Conservation (phyloP, 2,329 filamentous ascomycete genomes). For the Phialophora expanda region DNA sequence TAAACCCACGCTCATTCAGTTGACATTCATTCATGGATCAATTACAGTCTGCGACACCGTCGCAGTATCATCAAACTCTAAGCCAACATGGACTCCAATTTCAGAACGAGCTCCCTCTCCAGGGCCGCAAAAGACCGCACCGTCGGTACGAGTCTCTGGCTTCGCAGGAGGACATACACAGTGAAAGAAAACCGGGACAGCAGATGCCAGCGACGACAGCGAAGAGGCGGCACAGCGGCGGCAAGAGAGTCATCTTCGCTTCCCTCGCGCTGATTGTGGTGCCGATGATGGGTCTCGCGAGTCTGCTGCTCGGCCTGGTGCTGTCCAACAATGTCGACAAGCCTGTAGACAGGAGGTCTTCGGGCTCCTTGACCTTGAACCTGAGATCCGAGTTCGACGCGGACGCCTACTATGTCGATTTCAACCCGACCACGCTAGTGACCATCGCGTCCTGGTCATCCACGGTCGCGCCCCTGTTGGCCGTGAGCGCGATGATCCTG, state of each 20-base stretch:
- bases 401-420: constrained; percentile 32
- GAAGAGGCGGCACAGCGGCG: neutral
- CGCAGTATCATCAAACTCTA: neutral
- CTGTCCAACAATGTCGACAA: constrained; percentile 7
- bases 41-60: neutral
- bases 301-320: constrained; percentile 10
- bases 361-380: neutral
- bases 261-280: constrained; percentile 5
- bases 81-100: neutral
- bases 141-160: constrained; percentile 1
- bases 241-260: constrained; percentile 5
- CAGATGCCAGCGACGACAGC: neutral
- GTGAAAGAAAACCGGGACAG: neutral
- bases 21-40: neutral
- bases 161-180: neutral
- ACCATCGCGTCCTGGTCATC: constrained; percentile 40
- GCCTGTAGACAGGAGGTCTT: neutral
- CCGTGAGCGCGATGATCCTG: constrained; percentile 39
- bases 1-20: neutral
- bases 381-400: constrained; percentile 15
- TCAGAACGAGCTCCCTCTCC: constrained; percentile 4
- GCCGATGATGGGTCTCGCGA: constrained; percentile 12
- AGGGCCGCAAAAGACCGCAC: neutral
- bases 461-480: constrained; percentile 38
- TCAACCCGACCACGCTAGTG: constrained; percentile 37